Evolutionary conservation across 345 rosid species (phyloP).

Genomic region (Carallia brachiata): DNA sequence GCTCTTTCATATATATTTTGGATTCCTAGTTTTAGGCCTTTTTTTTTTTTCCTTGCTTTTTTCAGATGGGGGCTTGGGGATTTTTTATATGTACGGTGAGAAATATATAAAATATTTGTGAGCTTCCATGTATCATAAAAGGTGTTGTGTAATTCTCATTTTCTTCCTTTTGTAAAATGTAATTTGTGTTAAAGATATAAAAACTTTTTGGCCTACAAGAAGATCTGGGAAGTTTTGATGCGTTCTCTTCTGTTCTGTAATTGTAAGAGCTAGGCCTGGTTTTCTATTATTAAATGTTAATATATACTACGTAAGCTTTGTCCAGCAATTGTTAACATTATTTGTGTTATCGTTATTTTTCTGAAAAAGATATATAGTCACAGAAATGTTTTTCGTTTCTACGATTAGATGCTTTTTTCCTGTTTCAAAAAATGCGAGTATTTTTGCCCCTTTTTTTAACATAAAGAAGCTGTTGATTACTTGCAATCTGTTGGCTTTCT

Average conservation of each 20-base stretch:
- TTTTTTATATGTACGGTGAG: conserved; percentile 33
- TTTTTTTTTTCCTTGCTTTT: conserved; percentile 11
- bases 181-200: conserved; percentile 42
- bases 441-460: no score
- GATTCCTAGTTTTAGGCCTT: conserved; percentile 29
- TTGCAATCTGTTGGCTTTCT: no score
- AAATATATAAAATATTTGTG: conserved; percentile 25
- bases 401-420: no score
- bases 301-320: no score
- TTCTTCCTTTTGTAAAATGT: conserved; percentile 36
- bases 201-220: conserved; percentile 26
- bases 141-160: conserved; percentile 35
- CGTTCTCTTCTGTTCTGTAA: neutral
- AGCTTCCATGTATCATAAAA: conserved; percentile 54
- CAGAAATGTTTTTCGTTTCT: no score
- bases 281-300: no score
- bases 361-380: no score
- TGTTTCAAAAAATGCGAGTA: no score
- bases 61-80: conserved; percentile 17
- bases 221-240: conserved; percentile 18
- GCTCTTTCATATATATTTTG: conserved; percentile 30
- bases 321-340: no score
- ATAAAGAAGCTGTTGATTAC: no score
- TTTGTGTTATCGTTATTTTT: no score
- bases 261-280: neutral